Conservation (phyloP, 495 filamentous ascomycete genomes). For the Amorphotheca resinae region DNA sequence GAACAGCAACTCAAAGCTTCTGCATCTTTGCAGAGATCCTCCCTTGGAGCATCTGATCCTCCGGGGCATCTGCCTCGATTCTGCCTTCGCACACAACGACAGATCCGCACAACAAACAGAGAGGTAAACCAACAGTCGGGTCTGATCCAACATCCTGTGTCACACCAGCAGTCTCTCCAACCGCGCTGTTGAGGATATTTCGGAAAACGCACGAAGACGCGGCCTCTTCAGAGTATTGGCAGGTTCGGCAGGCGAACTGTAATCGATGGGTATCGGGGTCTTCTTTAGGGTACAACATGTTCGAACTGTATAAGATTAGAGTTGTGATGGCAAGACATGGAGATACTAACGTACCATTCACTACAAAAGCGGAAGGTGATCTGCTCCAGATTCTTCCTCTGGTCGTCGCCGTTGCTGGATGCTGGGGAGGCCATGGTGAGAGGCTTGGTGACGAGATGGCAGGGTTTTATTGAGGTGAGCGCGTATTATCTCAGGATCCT, state of each 20-base stretch:
- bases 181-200: slow-evolving; percentile 76
- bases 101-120: slow-evolving; percentile 22
- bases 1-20: slow-evolving; percentile 5
- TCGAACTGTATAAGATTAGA: slow-evolving; percentile 44
- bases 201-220: slow-evolving; percentile 79
- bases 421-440: slow-evolving; percentile 46
- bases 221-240: slow-evolving; percentile 78
- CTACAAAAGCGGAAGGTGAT: slow-evolving; percentile 94
- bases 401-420: slow-evolving; percentile 39
- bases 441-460: too few species aligned
- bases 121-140: slow-evolving; percentile 77
- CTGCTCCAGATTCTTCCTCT: slow-evolving; percentile 52
- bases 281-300: slow-evolving; percentile 96
- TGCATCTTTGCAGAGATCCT: slow-evolving; percentile 1
- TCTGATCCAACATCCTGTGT: slow-evolving; percentile 93
- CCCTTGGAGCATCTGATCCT: slow-evolving; percentile 5
- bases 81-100: slow-evolving; percentile 18
- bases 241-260: slow-evolving; percentile 67
- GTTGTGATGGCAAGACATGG: neutral
- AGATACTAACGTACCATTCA: slow-evolving; percentile 63
- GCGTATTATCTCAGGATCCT: neutral
- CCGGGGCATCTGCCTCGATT: neutral
- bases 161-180: slow-evolving; percentile 91
- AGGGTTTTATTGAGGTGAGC: neutral
- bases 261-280: slow-evolving; percentile 46